Percentiles rank a stretch among this genome's conserved stretches.
These are phyloP conservation scores for Saturnispora besseyi DNA, from an alignment of 805 yeast genomes.

Conservation along the genomic window DNA sequence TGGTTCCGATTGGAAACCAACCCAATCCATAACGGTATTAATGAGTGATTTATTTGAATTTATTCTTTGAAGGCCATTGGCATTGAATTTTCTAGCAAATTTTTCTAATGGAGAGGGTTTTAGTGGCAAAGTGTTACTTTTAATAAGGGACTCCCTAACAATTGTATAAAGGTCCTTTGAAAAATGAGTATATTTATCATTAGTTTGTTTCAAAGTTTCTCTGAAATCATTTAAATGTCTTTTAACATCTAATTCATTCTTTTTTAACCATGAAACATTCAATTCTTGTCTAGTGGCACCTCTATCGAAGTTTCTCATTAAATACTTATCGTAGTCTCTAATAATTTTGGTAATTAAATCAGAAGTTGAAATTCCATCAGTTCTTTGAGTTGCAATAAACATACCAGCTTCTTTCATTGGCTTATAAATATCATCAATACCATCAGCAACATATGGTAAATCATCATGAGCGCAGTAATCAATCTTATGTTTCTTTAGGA, in stretches of 20 bases:
- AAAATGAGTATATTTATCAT: conserved; percentile 55
- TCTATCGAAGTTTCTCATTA: conserved; percentile 94
- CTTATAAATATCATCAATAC: conserved; percentile 81
- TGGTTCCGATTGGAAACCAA: conserved; percentile 24
- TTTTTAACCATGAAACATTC: conserved; percentile 95
- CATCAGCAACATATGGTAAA: conserved; percentile 86
- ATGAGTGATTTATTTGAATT: conserved; percentile 22
- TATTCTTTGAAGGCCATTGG: conserved; percentile 34
- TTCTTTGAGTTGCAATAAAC: conserved; percentile 91
- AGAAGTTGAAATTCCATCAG: conserved; percentile 92
- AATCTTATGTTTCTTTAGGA: conserved; percentile 66
- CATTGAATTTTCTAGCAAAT: conserved; percentile 56
- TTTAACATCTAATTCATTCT: conserved; percentile 89
- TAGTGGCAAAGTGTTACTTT: conserved; percentile 10
- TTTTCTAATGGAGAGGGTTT: conserved; percentile 51
- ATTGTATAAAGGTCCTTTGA: conserved; percentile 81
- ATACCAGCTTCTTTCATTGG: conserved; percentile 87
- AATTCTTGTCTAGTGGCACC: conserved; percentile 96
- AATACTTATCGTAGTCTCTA: conserved; percentile 90
- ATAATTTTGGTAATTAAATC: conserved; percentile 94
- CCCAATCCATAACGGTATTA: conserved; percentile 30
- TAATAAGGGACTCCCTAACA: conserved; percentile 56
- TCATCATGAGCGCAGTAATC: conserved; percentile 99
- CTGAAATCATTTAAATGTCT: conserved; percentile 85
- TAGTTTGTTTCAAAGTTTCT: conserved; percentile 73